Evolutionary conservation across 768 basidiomycete species (phyloP).

Genomic region (Filobasidium wieringae): DNA sequence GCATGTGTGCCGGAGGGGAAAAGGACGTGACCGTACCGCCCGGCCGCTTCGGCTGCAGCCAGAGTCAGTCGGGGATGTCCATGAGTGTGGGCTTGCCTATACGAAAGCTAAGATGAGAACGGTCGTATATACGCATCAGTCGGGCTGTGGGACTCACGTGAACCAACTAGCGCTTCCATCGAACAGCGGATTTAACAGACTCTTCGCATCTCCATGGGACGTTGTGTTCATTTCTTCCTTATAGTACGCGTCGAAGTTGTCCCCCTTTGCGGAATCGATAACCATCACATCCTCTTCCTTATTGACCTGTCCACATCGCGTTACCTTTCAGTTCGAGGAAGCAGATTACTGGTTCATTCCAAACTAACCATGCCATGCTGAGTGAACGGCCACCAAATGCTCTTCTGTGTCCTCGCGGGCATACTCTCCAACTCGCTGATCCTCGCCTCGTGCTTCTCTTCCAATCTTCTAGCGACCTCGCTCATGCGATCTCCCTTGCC

Average conservation of each 20-base stretch:
- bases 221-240: background rate
- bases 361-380: conserved; percentile 52
- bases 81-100: conserved; percentile 72
- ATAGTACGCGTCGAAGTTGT: conserved; percentile 66
- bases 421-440: conserved; percentile 65
- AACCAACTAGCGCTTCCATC: conserved; percentile 97
- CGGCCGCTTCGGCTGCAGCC: conserved; percentile 78
- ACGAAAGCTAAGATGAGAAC: too few relatives aligned
- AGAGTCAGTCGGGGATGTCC: conserved; percentile 61
- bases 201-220: background rate
- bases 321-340: background rate
- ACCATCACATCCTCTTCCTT: conserved; percentile 65
- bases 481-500: conserved; percentile 23
- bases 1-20: conserved; percentile 78
- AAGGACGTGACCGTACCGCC: conserved; percentile 93
- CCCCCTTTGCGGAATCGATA: conserved; percentile 78
- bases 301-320: conserved; percentile 46
- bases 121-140: background rate
- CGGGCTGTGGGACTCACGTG: conserved; percentile 46
- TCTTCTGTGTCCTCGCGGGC: conserved; percentile 61
- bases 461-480: conserved; percentile 49
- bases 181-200: conserved; percentile 52
- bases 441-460: conserved; percentile 53
- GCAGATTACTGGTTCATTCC: background rate
- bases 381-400: conserved; percentile 95